Evolutionary conservation across 306 rosid genomes (phyloP), one percentile per base, ranked within the genome.

Genomic region (Phaseolus lunatus): DNA sequence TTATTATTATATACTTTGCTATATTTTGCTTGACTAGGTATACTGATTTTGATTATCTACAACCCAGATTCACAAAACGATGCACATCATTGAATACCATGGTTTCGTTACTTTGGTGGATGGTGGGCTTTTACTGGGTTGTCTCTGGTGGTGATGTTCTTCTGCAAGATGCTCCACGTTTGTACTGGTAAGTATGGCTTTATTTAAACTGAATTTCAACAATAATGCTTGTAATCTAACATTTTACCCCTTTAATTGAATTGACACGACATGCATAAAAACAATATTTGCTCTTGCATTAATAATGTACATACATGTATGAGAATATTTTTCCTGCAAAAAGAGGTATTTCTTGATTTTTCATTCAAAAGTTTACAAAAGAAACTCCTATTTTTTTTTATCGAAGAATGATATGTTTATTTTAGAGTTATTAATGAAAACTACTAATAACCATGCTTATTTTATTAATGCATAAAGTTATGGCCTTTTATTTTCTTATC

Each of bases 81-180:
- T 90, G 96, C 37, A 95, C 90, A 80, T 88, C 96, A 0, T 75
- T 89, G 58, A 94, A 92, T 81, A 94, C 95, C n/a, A 69, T 87
- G 91, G 84, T 75, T 12, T 93, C 98, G 3, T 88, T 93, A 64
- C 77, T 93, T 70, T 93, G 98, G 98, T 93, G 98, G 96, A 80
- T 91, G 63, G 83, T 91, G 83, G 98, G 98, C 83, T 91, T 91
- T 85, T 91, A 89, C 83, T 93, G 98, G 98, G 95, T 93, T 20
- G 84, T 93, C 85, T 85, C 96, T 57, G 96, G 98, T 11, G 96
- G 93, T 37, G 87, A 88, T 58, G 1, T 4, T 31, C 97, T 91
- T 80, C 54, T 89, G 87, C 93, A 74, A 73, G 35, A 85, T 78
- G 98, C 98, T 75, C 97, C 97, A 3, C 88, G 58, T 64, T 87